Evolutionary conservation across 371 early-diverging fungal genomes (phyloP).

Genomic region (Mucor piriformis): DNA sequence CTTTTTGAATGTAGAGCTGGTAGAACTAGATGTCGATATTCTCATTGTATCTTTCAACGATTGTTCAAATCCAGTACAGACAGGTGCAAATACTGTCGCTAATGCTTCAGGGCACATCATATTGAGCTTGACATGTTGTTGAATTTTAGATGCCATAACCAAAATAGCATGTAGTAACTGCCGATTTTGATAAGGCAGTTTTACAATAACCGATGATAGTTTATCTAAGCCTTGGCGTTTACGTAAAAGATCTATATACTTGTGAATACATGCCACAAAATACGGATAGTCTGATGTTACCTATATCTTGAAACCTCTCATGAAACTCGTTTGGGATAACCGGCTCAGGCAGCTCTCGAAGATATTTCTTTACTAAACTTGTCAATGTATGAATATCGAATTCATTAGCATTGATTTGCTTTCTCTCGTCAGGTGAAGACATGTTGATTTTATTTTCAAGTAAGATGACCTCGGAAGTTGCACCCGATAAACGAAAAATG

Average conservation of each 20-base stretch:
- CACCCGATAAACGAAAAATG: slow-evolving; percentile 51
- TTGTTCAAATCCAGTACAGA: slow-evolving; percentile 47
- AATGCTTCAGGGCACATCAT: slow-evolving; percentile 51
- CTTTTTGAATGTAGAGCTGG: slow-evolving; percentile 7
- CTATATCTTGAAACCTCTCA: slow-evolving; percentile 25
- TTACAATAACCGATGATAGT: slow-evolving; percentile 25
- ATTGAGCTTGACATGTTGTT: slow-evolving; percentile 29
- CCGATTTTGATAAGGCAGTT: slow-evolving; percentile 39
- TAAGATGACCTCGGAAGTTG: slow-evolving; percentile 39
- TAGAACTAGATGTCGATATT: slow-evolving; percentile 6
- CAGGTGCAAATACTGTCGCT: slow-evolving; percentile 49
- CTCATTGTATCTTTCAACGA: slow-evolving; percentile 16
- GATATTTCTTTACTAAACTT: slow-evolving; percentile 49
- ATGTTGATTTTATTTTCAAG: slow-evolving; percentile 37
- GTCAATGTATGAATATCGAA: slow-evolving; percentile 51
- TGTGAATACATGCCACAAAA: background rate
- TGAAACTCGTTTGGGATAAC: slow-evolving; percentile 46
- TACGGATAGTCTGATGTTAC: background rate
- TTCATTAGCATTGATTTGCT: slow-evolving; percentile 28
- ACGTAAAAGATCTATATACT: background rate
- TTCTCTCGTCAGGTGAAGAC: slow-evolving; percentile 32
- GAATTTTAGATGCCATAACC: slow-evolving; percentile 27
- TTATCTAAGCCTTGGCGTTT: slow-evolving; percentile 5
- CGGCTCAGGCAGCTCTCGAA: slow-evolving; percentile 45
- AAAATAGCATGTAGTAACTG: slow-evolving; percentile 43